phyloP scores from a whole-genome alignment of 108 stramenopile species.

The Stephanodiscus triporus region DNA sequence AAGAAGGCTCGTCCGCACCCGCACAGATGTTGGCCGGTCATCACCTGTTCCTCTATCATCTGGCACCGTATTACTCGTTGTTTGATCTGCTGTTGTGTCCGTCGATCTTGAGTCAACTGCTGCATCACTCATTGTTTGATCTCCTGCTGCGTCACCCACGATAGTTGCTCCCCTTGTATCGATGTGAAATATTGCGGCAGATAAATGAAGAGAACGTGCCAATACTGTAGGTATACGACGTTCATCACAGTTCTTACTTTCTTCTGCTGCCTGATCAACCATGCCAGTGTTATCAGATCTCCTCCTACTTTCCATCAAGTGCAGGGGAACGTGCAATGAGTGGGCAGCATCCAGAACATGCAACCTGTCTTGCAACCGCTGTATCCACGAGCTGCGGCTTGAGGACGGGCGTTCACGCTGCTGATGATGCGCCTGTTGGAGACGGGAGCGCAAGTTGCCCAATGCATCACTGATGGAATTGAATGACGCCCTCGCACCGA shows the following conservation, averaged over 20 bases:
- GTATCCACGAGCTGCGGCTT: conserved; percentile 17
- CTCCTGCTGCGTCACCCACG: neutral
- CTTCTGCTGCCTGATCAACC: neutral
- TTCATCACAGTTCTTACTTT: neutral
- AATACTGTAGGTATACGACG: too few species aligned
- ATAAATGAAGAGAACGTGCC: conserved; percentile 6
- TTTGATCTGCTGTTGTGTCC: neutral
- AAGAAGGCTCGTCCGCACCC: conserved; percentile 22
- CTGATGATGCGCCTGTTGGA: conserved; percentile 10
- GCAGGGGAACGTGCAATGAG: conserved; percentile 59
- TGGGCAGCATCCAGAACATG: conserved; percentile 59
- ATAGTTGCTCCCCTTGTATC: conserved; percentile 2
- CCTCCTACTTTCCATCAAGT: conserved; percentile 34
- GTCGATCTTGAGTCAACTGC: neutral
- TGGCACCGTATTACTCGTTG: neutral
- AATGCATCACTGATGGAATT: conserved; percentile 62
- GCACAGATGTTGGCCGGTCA: conserved; percentile 8
- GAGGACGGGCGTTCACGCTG: neutral
- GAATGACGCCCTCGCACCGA: conserved; percentile 52
- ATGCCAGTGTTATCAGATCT: neutral
- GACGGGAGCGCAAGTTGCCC: conserved; percentile 46
- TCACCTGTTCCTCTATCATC: neutral
- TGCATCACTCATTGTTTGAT: neutral
- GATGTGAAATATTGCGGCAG: conserved; percentile 7
- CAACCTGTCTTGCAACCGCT: conserved; percentile 56